A percentile compares a stretch with the other conserved stretches of the same genome.
These are phyloP conservation scores for Microglena sp. DNA, from an alignment of 139 green algal species.

Conservation along the genomic window DNA sequence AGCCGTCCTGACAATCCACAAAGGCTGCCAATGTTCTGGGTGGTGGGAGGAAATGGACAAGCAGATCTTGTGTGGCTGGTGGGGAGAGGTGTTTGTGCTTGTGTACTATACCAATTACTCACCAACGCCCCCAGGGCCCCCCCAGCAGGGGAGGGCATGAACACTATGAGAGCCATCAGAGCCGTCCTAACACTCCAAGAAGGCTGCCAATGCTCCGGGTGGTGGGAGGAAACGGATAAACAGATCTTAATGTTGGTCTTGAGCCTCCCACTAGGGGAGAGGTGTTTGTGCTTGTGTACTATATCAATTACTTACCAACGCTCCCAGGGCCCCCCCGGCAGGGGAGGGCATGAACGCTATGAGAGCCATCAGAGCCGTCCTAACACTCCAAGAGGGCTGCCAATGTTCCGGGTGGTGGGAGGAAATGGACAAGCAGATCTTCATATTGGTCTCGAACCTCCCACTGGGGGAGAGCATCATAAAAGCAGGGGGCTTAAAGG, in stretches of 20 bases:
- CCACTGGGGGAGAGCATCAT: constrained; percentile 87
- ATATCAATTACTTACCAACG: constrained; percentile 61
- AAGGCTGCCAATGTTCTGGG: constrained; percentile 79
- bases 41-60: background rate
- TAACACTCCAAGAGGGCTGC: constrained; percentile 94
- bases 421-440: constrained; percentile 95
- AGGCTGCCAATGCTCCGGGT: constrained; percentile 98
- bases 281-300: no score
- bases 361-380: constrained; percentile 85
- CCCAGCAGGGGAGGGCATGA: constrained; percentile 84
- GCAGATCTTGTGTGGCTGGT: background rate
- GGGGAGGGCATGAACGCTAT: constrained; percentile 92
- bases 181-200: constrained; percentile 92
- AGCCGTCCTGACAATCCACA: constrained; percentile 89
- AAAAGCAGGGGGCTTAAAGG: constrained; percentile 96
- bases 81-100: background rate
- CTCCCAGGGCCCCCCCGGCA: constrained; percentile 81
- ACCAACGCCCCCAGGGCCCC: constrained; percentile 84
- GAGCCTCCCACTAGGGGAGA: no score
- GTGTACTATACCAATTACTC: no score
- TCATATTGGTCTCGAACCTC: constrained; percentile 86
- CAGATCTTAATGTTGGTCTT: constrained; percentile 84
- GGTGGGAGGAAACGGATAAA: constrained; percentile 89
- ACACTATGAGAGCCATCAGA: constrained; percentile 84
- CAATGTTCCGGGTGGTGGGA: constrained; percentile 94